Percentiles rank a stretch among this genome's conserved stretches.
phyloP scores from a whole-genome alignment of 2,329 filamentous ascomycete genomes.

The Dactylonectria macrodidyma region DNA sequence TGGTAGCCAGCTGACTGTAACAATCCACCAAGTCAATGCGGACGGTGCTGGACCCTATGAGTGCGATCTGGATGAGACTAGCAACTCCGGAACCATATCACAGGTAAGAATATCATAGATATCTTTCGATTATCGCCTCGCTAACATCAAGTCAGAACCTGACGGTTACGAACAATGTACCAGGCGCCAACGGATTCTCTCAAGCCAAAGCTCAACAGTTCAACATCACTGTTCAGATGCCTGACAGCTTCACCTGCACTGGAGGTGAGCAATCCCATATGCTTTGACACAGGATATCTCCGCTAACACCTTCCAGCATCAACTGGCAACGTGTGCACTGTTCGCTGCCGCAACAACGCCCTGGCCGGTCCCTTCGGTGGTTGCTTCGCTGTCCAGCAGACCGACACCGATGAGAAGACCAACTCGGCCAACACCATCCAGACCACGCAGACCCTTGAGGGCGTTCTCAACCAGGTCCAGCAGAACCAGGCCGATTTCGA shows the following conservation, averaged over 20 bases:
- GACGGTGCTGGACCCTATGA: constrained; percentile 74
- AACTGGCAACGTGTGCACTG: constrained; percentile 71
- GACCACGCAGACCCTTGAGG: constrained; percentile 62
- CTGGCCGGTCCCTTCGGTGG: constrained; percentile 70
- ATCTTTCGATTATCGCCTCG: neutral
- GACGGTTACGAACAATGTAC: constrained; percentile 71
- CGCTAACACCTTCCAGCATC: constrained; percentile 55
- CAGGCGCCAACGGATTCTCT: constrained; percentile 70
- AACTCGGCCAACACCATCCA: constrained; percentile 63
- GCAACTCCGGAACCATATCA: constrained; percentile 53
- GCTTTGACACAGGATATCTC: accelerated
- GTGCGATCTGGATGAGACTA: constrained; percentile 67
- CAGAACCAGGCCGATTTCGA: constrained; percentile 67
- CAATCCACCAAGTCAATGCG: constrained; percentile 76
- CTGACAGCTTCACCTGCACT: constrained; percentile 62
- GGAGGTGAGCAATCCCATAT: constrained; percentile 60
- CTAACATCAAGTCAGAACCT: constrained; percentile 50
- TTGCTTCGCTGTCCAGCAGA: constrained; percentile 71
- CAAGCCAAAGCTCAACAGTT: constrained; percentile 70
- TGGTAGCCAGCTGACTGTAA: constrained; percentile 67
- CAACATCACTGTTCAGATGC: constrained; percentile 69
- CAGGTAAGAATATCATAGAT: constrained; percentile 23
- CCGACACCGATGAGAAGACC: constrained; percentile 56
- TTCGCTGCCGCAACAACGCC: constrained; percentile 72
- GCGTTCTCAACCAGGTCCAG: constrained; percentile 63